Base-by-base conservation (phyloP, 345 rosid genomes). In the Triadica sebifera region DNA sequence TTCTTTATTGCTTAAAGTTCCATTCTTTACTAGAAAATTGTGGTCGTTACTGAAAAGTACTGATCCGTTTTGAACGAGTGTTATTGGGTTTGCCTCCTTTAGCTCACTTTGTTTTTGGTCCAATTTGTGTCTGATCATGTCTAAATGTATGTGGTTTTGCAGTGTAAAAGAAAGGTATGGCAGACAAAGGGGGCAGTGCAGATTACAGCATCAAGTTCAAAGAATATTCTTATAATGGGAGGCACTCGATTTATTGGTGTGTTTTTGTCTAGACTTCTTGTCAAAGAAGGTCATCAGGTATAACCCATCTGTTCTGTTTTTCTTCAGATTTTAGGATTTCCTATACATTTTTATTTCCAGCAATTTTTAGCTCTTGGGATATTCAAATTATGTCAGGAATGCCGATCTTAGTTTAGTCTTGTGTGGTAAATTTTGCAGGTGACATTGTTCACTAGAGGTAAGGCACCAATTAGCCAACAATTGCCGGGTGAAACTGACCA, bases 251-350 rank as follows among this genome's bases (percentile, higher is more conserved):
- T 93, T 74, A 93, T 93, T 57, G 98, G 98, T 80, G 22, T 94
- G 50, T 91, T 95, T 82, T 79, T 93, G 85, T 93, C 97, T 6
- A 90, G 97, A 79, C 93, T 91, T 61, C 98, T 93, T 64, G 90
- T 93, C 78, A 87, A 93, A 83, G 97, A 93, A 64, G 97, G 99
- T 53, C 96, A 95, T 78, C 92, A 90, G 94, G 98, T 93, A 77
- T 58, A 13, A 4, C 7, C 34, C 22, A 12, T 66, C 41, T 55
- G 51, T 62, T n/a, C 13, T 58, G 2, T 53, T 12, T 55, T 57
- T 8, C 52, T 29, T 38, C 34, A 19, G 45, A 12, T 24, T 67
- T 58, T 63, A 43, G 24, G 38, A 24, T 62, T 71, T 58, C 24
- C 1, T 12, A 0, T 15, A 17, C 37, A n/a, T 61, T 60, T 45